Conservation (phyloP, 2,329 filamentous ascomycete species). For the Alternaria hordeiaustralica region DNA sequence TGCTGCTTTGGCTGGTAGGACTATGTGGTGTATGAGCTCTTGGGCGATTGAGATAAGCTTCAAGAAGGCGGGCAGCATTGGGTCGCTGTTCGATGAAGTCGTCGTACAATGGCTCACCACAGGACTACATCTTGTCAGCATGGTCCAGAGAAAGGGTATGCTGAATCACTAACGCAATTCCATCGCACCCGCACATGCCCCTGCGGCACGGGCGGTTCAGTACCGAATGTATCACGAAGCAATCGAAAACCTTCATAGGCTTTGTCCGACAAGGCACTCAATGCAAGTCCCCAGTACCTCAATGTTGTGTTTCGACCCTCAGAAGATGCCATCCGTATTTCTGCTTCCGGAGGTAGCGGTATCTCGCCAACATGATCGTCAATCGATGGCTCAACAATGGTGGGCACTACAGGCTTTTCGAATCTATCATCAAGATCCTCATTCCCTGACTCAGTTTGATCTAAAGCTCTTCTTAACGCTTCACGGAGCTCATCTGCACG, state of each 20-base stretch:
- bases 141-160: background rate
- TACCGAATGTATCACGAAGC: slow-evolving; percentile 32
- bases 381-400: slow-evolving; percentile 21
- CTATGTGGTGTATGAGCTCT: slow-evolving; percentile 32
- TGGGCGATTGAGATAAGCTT: slow-evolving; percentile 47
- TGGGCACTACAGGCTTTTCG: slow-evolving; percentile 8
- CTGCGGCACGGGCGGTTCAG: slow-evolving; percentile 37
- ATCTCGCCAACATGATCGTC: slow-evolving; percentile 26
- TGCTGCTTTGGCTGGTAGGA: slow-evolving; percentile 30
- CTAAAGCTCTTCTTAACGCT: slow-evolving; percentile 25
- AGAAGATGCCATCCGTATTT: slow-evolving; percentile 23
- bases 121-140: slow-evolving; percentile 27
- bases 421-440: background rate
- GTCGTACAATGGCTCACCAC: slow-evolving; percentile 46
- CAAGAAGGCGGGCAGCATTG: slow-evolving; percentile 49
- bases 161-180: slow-evolving; percentile 38
- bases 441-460: background rate
- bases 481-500: slow-evolving; percentile 25
- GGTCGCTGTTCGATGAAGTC: slow-evolving; percentile 48
- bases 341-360: slow-evolving; percentile 26
- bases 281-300: slow-evolving; percentile 29
- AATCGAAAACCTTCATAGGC: slow-evolving; percentile 26
- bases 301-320: slow-evolving; percentile 15
- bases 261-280: slow-evolving; percentile 30
- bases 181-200: slow-evolving; percentile 45